Evolutionary conservation across 345 rosid species (phyloP), one percentile per base, ranked within the genome.

Genomic region (Brassica incana): DNA sequence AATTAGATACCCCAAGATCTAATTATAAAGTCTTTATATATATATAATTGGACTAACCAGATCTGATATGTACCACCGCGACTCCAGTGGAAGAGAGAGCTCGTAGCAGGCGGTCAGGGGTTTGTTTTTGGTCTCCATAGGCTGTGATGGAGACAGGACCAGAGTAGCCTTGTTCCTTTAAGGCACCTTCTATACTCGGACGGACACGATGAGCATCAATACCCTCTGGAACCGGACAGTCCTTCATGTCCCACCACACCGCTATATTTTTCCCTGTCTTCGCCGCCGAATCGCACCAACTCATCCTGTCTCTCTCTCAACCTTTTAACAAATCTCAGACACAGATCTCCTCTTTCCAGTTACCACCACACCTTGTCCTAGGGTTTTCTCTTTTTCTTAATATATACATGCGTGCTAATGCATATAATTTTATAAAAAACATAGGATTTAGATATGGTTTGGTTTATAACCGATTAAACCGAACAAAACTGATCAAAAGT

Each of bases 91-190:
- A 74, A 30, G 77, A 20, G 23, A 20, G 23, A 20, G 23, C 23
- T 20, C 23, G 23, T 20, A 20, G 23, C 23, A 20, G 23, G 23
- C 23, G 23, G 23, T 20, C 23, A 20, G 23, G 23, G 23, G 23
- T 20, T 20, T 20, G 23, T 20, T 20, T 20, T 20, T 20, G 23
- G 23, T 20, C 23, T 20, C 23, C 23, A 74, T 48, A 30, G 33
- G 70, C 71, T 11, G 63, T 74, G 69, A 74, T 74, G 70, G 63
- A 48, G 70, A 74, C 63, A 74, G 71, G 70, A 32, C 71, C 63
- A 18, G 33, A 6, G 48, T 74, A 74, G 32, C 70, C 63, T 16
- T 16, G 69, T 0, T 50, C 0, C 63, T 32, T 32, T n/a, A 74
- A 48, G 3, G 33, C 69, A 2, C 0, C 33, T 74, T 64, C 48